phyloP scores from a whole-genome alignment of 2,329 filamentous ascomycete species.

The Neofusicoccum ribis region DNA sequence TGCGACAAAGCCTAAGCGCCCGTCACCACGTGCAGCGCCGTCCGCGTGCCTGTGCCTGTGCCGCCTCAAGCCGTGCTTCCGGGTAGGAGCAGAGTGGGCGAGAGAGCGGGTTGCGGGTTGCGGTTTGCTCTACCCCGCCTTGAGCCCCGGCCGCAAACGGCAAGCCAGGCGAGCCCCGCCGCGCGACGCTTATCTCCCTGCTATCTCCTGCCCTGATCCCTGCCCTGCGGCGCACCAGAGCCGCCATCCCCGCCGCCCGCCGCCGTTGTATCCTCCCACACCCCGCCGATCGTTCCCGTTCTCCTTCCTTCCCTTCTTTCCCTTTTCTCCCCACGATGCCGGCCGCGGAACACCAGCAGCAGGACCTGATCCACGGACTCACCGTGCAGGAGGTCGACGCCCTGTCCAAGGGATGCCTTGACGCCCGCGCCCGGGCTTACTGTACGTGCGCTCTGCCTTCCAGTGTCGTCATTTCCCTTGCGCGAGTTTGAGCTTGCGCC shows the following conservation, averaged over 20 bases:
- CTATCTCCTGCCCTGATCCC: background rate
- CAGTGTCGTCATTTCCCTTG: constrained; percentile 22
- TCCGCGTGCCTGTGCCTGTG: no score
- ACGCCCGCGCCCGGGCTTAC: constrained; percentile 78
- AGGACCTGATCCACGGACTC: constrained; percentile 46
- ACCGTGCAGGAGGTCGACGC: constrained; percentile 63
- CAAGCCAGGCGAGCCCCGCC: constrained; percentile 3
- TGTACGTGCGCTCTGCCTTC: constrained; percentile 51
- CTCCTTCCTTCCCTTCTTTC: background rate
- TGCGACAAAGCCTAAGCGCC: no score
- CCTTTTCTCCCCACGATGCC: constrained; percentile 7
- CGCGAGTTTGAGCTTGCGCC: no score
- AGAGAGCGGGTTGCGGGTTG: background rate
- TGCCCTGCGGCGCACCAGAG: background rate
- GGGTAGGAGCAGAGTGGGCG: background rate
- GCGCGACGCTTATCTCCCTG: background rate
- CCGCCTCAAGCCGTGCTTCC: background rate
- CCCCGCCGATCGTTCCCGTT: background rate
- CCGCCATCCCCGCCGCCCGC: background rate
- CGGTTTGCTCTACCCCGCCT: background rate
- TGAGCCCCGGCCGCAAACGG: background rate
- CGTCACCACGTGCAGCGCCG: no score
- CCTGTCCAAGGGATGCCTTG: constrained; percentile 63
- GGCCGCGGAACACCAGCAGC: background rate
- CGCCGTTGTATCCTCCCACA: background rate